Percentiles rank a stretch among this genome's conserved stretches.
These are phyloP conservation scores for Tripidium arundinaceum DNA, from an alignment of 202 grass and related monocot genomes.

Conservation along the genomic window DNA sequence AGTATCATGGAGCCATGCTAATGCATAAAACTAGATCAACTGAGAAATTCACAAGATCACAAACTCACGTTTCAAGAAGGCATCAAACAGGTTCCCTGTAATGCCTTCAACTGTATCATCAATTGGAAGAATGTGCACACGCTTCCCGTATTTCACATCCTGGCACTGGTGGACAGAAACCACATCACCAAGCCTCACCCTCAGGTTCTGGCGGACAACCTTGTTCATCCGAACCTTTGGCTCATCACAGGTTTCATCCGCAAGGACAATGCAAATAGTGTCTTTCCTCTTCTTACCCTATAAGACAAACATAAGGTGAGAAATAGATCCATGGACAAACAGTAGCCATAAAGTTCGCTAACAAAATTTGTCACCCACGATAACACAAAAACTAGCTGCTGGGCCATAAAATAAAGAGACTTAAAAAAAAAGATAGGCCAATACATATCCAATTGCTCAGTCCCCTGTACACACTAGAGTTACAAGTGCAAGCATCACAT, in stretches of 20 bases:
- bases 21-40: neutral
- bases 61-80: slow-evolving; percentile 70
- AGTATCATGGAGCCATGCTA: neutral
- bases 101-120: slow-evolving; percentile 76
- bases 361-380: neutral
- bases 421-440: neutral
- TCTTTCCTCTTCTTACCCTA: slow-evolving; percentile 90
- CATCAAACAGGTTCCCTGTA: slow-evolving; percentile 83
- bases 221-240: slow-evolving; percentile 90
- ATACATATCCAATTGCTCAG: neutral
- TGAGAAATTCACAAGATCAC: neutral
- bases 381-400: neutral
- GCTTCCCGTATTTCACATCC: slow-evolving; percentile 83
- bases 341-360: neutral
- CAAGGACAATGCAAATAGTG: slow-evolving; percentile 83
- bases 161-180: slow-evolving; percentile 82
- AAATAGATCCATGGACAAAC: neutral
- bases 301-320: slow-evolving; percentile 1
- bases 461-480: neutral
- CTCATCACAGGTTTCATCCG: slow-evolving; percentile 87
- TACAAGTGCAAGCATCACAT: neutral
- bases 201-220: slow-evolving; percentile 70
- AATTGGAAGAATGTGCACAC: slow-evolving; percentile 72
- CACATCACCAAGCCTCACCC: slow-evolving; percentile 76
- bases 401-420: neutral